phyloP scores from a whole-genome alignment of 2,329 filamentous ascomycete genomes.

The Alternaria solani region DNA sequence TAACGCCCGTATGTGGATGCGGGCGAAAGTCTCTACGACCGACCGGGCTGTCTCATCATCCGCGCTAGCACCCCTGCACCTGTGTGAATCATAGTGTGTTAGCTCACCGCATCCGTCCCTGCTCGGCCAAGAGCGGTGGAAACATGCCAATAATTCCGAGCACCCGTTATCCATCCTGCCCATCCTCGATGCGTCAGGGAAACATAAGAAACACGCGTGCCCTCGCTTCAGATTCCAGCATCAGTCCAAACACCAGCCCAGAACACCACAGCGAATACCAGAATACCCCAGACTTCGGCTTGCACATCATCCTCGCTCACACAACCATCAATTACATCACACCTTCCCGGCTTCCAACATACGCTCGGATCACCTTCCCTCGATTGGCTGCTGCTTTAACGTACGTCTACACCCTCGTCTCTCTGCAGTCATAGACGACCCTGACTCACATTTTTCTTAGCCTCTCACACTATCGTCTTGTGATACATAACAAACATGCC shows the following conservation, averaged over 20 bases:
- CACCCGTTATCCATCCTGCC: constrained; percentile 37
- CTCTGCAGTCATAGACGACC: constrained; percentile 51
- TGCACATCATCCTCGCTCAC: not conserved
- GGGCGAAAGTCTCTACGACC: constrained; percentile 18
- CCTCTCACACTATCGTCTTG: constrained; percentile 40
- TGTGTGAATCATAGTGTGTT: constrained; percentile 33
- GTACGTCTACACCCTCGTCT: constrained; percentile 46
- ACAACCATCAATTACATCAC: constrained; percentile 15
- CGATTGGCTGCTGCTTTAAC: constrained; percentile 44
- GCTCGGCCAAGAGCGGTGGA: constrained; percentile 38
- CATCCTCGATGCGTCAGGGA: constrained; percentile 33
- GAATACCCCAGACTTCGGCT: not conserved
- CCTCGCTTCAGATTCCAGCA: constrained; percentile 23
- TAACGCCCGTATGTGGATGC: constrained; percentile 16
- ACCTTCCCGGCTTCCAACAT: constrained; percentile 14
- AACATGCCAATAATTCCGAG: constrained; percentile 39
- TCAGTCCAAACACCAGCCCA: constrained; percentile 16
- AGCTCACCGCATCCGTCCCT: constrained; percentile 27
- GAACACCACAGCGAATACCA: not conserved
- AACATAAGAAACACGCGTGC: constrained; percentile 46
- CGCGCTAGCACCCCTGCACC: constrained; percentile 26
- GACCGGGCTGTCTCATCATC: constrained; percentile 16
- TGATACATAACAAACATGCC: constrained; percentile 51
- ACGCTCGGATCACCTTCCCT: constrained; percentile 46
- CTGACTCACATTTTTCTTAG: constrained; percentile 59